Base-by-base conservation (phyloP, 129 eudicot species). In the Erigeron canadensis region DNA sequence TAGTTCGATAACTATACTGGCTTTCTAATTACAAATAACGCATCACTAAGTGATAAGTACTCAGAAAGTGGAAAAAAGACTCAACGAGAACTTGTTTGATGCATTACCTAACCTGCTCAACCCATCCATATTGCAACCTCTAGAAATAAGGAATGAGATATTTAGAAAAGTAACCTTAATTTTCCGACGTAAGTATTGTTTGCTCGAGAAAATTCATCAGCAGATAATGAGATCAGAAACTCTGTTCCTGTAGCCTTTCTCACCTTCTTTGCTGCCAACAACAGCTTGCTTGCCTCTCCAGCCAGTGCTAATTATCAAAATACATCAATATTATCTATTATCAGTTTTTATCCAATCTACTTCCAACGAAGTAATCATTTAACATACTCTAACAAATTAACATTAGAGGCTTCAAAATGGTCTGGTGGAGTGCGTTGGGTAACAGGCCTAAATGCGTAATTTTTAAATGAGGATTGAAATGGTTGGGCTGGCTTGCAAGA, bases 261-360 rank as follows among this genome's bases (percentile, higher is more conserved):
- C 71, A 90, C 72, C 82, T 84, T 87, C 82, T 75, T 90, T 2
- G 96, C 96, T 40, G 86, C 90, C 74, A 90, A 63, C 67, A 90
- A 58, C 43, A 85, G 70, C 77, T 87, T 90, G 69, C 95, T 84
- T 54, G 83, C 78, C 74, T 87, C 80, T 63, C 93, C 91, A 59
- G 87, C 81, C 63, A 87, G 77, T 23, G 95, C 95, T 60, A 74
- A 65, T 66, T 38, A 40, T 61, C 60, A 22, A 13, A 73, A 47
- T 59, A 53, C 37, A 66, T 42, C 67, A 41, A 54, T 55, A 40
- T 45, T 34, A 55, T 63, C 68, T 39, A 7, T n/a, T 38, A n/a
- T 51, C 57, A 55, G 44, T 23, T 13, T 34, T 40, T 40, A 10
- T 37, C 54, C 7, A 10, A 5, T 38, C 34, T 51, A n/a, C 8